phyloP scores from a whole-genome alignment of 1,139 yeast species.

The Dujonia santamariae region DNA sequence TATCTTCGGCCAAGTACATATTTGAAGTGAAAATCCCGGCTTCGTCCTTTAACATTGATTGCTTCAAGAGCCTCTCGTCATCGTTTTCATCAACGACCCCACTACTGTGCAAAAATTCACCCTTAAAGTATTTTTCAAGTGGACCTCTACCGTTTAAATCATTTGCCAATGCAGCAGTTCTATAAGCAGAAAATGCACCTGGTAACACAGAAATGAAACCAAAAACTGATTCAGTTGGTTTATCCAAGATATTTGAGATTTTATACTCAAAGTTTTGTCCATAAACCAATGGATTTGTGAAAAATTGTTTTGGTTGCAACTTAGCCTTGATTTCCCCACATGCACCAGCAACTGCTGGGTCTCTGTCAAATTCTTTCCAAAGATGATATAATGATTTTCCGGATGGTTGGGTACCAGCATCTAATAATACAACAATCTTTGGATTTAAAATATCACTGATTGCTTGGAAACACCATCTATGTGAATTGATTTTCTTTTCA shows the following conservation, averaged over 20 bases:
- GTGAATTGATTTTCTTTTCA: slow-evolving; percentile 48
- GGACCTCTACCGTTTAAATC: slow-evolving; percentile 46
- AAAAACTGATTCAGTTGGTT: slow-evolving; percentile 45
- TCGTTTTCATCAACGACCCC: slow-evolving; percentile 47
- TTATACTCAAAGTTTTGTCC: slow-evolving; percentile 50
- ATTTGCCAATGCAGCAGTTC: slow-evolving; percentile 40
- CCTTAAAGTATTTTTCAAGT: slow-evolving; percentile 46
- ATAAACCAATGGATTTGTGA: slow-evolving; percentile 45
- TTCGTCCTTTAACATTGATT: slow-evolving; percentile 38
- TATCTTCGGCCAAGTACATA: slow-evolving; percentile 51
- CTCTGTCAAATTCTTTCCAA: slow-evolving; percentile 49
- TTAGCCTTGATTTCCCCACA: slow-evolving; percentile 50
- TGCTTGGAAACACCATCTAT: slow-evolving; percentile 52
- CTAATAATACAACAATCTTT: slow-evolving; percentile 39
- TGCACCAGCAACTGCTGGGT: slow-evolving; percentile 49
- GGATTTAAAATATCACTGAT: slow-evolving; percentile 45
- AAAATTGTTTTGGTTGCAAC: slow-evolving; percentile 36
- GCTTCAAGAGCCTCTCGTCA: slow-evolving; percentile 42
- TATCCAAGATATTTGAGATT: slow-evolving; percentile 44
- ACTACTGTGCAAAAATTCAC: slow-evolving; percentile 45
- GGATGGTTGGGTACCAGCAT: slow-evolving; percentile 49
- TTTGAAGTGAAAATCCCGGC: slow-evolving; percentile 51
- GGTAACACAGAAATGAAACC: slow-evolving; percentile 48
- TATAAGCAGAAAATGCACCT: slow-evolving; percentile 46
- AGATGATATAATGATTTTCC: slow-evolving; percentile 46